Base-by-base conservation (phyloP, 352 stramenopile species). In the Phytophthora podocarpi region DNA sequence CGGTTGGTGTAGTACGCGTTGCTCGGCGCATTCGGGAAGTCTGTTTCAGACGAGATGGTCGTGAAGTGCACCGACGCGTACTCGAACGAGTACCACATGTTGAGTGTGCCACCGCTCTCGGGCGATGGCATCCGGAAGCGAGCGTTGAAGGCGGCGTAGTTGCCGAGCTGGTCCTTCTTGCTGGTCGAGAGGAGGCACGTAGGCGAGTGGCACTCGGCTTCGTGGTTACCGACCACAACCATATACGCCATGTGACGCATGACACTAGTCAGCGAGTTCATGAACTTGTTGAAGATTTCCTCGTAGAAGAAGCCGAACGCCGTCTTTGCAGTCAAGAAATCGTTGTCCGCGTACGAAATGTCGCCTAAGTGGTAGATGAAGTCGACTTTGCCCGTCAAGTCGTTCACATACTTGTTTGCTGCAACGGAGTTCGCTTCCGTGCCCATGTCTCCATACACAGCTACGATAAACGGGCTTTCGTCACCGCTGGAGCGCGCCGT, bases 41-140 rank as follows among this genome's bases (percentile, higher is more conserved):
- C 75, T 13, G 76, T 94, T 61, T 96, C 88, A 43, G 80, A 89
- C 43, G 81, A 86, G 7, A 96, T 70, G 20, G 79, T 71, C n/a
- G 84, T 85, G 40, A 94, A 90, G 59, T 96, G 87, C 20, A 90
- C 75, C 13, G 70, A 70, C 0, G 46, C 70, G 39, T 76, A 72
- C 21, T 78, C 67, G 49, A 78, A 82, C 16, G 73, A 78, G 35
- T 78, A 79, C 70, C 70, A 82, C 73, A 82, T 80, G 23, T 80
- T 82, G n/a, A 72, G 37, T 3, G 39, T 48, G 20, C 73, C 73
- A 8, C 67, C 67, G 35, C 70, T 78, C 37, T 82, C 73, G 12
- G 36, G 41, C 5, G 70, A 78, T 0, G 73, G 73, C 73, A 82
- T 82, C 0, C 52, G 49, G 59, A 79, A 82, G 27, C 73, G 70